phyloP scores from a whole-genome alignment of 768 basidiomycete genomes.

The Pleurotus ostreatus region DNA sequence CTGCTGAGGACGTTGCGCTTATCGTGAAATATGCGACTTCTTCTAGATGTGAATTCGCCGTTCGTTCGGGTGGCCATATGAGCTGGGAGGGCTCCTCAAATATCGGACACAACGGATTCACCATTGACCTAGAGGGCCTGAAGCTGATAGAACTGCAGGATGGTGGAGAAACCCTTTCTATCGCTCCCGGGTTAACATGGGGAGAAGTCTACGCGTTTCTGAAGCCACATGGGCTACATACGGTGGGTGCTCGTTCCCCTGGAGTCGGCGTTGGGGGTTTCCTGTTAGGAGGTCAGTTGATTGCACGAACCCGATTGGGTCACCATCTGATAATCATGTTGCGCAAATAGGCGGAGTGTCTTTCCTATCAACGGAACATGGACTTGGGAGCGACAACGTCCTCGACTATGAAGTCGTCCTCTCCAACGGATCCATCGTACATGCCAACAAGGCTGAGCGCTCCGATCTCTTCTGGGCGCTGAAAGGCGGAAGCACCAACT shows the following conservation, averaged over 20 bases:
- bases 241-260: slow-evolving; percentile 8
- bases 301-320: background rate
- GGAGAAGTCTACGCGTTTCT: slow-evolving; percentile 9
- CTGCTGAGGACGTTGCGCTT: background rate
- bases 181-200: slow-evolving; percentile 11
- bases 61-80: slow-evolving; percentile 10
- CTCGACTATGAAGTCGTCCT: slow-evolving; percentile 14
- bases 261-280: slow-evolving; percentile 13
- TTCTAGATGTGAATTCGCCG: slow-evolving; percentile 1
- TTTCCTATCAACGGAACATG: slow-evolving; percentile 9
- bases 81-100: slow-evolving; percentile 9
- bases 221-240: slow-evolving; percentile 1
- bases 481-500: slow-evolving; percentile 16
- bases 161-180: slow-evolving; percentile 1
- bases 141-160: background rate
- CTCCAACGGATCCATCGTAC: slow-evolving; percentile 9
- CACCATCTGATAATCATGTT: background rate
- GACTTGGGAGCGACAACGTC: slow-evolving; percentile 11
- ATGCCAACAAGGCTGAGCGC: slow-evolving; percentile 8
- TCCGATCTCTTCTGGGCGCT: slow-evolving; percentile 15
- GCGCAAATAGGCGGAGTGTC: slow-evolving; percentile 17
- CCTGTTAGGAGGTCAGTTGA: slow-evolving; percentile 11
- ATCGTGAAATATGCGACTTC: background rate
- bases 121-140: slow-evolving; percentile 6
- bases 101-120: slow-evolving; percentile 9